Conservation (phyloP, 2,329 filamentous ascomycete genomes). For the Penicillium sp. region DNA sequence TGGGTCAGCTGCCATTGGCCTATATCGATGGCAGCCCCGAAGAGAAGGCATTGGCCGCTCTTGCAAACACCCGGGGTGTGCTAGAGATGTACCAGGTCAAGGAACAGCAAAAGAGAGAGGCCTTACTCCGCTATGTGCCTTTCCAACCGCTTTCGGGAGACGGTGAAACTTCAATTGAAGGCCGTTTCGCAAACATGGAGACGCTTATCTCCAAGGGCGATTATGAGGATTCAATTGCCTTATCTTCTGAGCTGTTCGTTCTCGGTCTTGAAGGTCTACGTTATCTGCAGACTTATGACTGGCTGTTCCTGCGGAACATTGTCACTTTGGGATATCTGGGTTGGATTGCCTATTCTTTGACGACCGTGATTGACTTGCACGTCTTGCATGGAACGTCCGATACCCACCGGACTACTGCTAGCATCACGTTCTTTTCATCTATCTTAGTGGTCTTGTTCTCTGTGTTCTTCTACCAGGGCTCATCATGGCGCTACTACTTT, state of each 20-base stretch:
- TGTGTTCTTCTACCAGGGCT: conserved; percentile 75
- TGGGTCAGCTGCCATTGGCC: conserved; percentile 83
- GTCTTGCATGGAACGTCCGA: conserved; percentile 71
- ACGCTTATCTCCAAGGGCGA: conserved; percentile 64
- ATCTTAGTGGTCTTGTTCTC: conserved; percentile 73
- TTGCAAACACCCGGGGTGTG: conserved; percentile 82
- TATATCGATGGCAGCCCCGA: conserved; percentile 71
- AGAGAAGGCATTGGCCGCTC: conserved; percentile 78
- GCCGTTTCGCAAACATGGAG: conserved; percentile 67
- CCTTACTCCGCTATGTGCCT: conserved; percentile 73
- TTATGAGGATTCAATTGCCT: conserved; percentile 74
- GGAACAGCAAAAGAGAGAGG: conserved; percentile 76
- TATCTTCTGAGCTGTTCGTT: conserved; percentile 74
- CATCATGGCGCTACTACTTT: conserved; percentile 79
- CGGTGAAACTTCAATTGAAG: conserved; percentile 59
- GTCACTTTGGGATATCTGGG: conserved; percentile 90
- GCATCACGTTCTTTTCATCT: conserved; percentile 69
- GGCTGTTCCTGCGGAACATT: conserved; percentile 87
- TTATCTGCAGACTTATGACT: conserved; percentile 97
- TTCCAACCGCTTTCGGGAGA: conserved; percentile 68
- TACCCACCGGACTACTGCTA: conserved; percentile 61
- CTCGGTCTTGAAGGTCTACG: conserved; percentile 77
- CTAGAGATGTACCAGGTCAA: conserved; percentile 97
- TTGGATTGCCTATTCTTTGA: conserved; percentile 91
- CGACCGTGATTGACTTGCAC: conserved; percentile 83